Base-by-base conservation (phyloP, 1,284 basidiomycete species). In the Sutorius eximius region DNA sequence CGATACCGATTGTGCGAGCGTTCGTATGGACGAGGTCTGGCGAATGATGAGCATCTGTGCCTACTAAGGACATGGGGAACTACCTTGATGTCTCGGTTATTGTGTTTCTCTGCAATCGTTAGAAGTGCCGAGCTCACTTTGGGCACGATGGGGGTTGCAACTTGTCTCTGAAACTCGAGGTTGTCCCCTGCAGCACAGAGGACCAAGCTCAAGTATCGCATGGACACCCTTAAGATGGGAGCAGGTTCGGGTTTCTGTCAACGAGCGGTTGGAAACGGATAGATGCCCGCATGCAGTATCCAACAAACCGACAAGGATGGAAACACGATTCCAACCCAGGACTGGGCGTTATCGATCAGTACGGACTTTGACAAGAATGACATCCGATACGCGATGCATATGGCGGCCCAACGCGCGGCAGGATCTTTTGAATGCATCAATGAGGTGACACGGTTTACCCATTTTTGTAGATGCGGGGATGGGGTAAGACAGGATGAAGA, bases 151-250 rank as follows among this genome's bases (percentile, higher is more conserved):
- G 90, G 89, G 9, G 77, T 75, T 20, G 80, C 82, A 2, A 91
- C 75, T 68, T 90, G 89, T 63, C 90, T 76, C 65, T 91, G 87
- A 66, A 89, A 91, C 69, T 92, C 90, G 24, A 82, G 73, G 27
- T 82, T 74, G 62, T 83, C 80, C 30, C 71, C 74, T 5, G 85
- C 82, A 46, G 71, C 71, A 30, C 59, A 80, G 61, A 91, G 86
- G 11, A 91, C 77, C 33, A 75, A 71, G 45, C 77, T 69, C 52
- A 87, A 59, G n/a, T 90, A 81, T 43, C 83, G 76, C 27, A 87
- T 79, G 11, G 82, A 75, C 4, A 80, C 82, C 64, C 82, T 88
- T 33, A 83, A 57, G 13, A 77, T 77, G 32, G 86, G 82, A 1
- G 71, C 24, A 10, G 83, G 75, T 71, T 91, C 88, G 60, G 78